A percentile compares a stretch with the other conserved stretches of the same genome.
Conservation (phyloP, 352 stramenopile species). For the Albugo candida region DNA sequence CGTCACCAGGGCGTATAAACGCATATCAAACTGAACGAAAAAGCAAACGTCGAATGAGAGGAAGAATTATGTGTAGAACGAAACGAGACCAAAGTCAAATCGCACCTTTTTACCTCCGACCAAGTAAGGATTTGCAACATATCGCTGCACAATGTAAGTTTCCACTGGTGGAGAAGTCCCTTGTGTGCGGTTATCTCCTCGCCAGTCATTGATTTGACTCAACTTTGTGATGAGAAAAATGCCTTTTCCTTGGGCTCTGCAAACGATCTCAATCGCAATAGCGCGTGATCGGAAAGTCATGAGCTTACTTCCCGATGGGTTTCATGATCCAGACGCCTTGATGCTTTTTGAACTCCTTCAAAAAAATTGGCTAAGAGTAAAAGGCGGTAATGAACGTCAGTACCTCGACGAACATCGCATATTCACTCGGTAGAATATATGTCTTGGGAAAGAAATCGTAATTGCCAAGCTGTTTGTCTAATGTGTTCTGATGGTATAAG, state of each 20-base stretch:
- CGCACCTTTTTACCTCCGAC: conserved; percentile 83
- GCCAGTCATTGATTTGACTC: conserved; percentile 85
- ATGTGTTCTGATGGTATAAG: no score
- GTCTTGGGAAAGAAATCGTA: conserved; percentile 86
- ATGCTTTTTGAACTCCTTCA: conserved; percentile 76
- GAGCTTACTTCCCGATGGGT: conserved; percentile 75
- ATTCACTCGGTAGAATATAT: conserved; percentile 88
- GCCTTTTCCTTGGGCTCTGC: conserved; percentile 70
- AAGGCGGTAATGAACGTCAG: background rate
- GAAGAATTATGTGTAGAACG: background rate
- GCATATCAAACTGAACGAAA: conserved; percentile 68
- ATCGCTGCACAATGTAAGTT: conserved; percentile 87
- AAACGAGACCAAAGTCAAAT: background rate
- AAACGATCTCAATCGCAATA: background rate
- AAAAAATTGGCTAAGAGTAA: background rate
- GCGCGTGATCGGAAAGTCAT: background rate
- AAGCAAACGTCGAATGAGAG: background rate
- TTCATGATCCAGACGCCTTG: conserved; percentile 95
- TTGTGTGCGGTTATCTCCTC: conserved; percentile 71
- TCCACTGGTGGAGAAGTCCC: conserved; percentile 69
- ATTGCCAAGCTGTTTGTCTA: conserved; percentile 16
- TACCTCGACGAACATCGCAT: conserved; percentile 85
- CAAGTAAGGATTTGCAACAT: conserved; percentile 87
- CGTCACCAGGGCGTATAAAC: conserved; percentile 85
- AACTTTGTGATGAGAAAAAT: conserved; percentile 93